Base-by-base conservation (phyloP, 2,329 filamentous ascomycete species). In the Xylariaceae sp. region DNA sequence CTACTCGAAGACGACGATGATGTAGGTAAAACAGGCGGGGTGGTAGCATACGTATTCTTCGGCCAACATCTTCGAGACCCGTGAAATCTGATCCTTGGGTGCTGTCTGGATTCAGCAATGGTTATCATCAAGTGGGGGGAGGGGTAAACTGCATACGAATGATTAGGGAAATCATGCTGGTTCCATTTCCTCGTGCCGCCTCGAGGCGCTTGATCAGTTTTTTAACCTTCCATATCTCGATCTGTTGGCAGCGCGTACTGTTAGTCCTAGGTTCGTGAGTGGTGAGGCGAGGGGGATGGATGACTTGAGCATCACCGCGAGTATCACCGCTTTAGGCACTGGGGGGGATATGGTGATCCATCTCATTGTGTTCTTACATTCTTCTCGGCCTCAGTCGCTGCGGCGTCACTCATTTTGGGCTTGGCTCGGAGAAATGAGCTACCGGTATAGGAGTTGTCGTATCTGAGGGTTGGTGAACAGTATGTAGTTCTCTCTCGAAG, bases 161-260 rank as follows among this genome's bases (percentile, higher is more conserved):
- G 71, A 99, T 97, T 78, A 99, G 86, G 65, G 94, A 98, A 79
- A 99, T 99, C 95, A 99, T 99, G 82, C 89, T 94, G 65, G 95
- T 99, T 81, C 95, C 95, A 86, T 99, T 99, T 76, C 95, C 95
- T 76, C 96, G 87, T 69, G 96, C 96, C 63, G 92, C 90, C 79
- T 98, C 95, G 71, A 99, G 91, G 71, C 95, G 91, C 82, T 98
- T 99, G 81, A 99, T 96, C 74, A 99, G 83, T 84, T 99, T 99
- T 86, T 99, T 99, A 74, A 99, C 93, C 89, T 99, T 97, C 91
- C 90, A 93, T 81, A 88, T 89, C 79, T 89, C 86, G 71, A 89
- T 89, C 84, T 87, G 66, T 66, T 63, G 41, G 43, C 31, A 48
- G 52, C 33, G 36, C 24, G n/a, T 9, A 12, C n/a, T 24, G 61